Evolutionary conservation across 2,329 filamentous ascomycete species (phyloP).

Genomic region (Talaromyces sp.): DNA sequence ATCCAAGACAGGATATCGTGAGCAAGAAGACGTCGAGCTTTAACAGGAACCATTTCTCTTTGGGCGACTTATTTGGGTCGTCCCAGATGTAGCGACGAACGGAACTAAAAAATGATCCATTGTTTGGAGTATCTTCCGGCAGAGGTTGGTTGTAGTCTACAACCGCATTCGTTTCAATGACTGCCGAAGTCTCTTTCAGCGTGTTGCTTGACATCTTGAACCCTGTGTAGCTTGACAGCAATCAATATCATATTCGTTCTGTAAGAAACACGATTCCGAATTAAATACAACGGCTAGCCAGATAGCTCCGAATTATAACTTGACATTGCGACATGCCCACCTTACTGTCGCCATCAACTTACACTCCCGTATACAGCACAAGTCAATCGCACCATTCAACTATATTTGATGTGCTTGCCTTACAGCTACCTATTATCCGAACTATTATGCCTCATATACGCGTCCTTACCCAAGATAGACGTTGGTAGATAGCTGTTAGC

Average conservation of each 20-base stretch:
- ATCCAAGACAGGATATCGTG: slow-evolving; percentile 42
- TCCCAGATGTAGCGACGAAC: slow-evolving; percentile 32
- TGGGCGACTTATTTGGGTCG: slow-evolving; percentile 38
- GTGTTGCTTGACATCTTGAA: background rate
- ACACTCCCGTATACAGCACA: background rate
- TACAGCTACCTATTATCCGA: background rate
- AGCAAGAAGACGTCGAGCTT: slow-evolving; percentile 50
- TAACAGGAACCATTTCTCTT: slow-evolving; percentile 45
- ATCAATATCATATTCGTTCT: background rate
- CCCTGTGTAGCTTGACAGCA: background rate
- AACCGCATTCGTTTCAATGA: background rate
- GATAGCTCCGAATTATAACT: background rate
- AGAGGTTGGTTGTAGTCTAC: background rate
- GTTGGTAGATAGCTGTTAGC: background rate
- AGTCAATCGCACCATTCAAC: background rate
- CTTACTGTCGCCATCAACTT: background rate
- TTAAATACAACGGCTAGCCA: background rate
- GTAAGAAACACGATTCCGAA: background rate
- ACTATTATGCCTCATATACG: background rate
- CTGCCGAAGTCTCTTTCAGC: background rate
- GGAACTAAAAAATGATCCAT: slow-evolving; percentile 31
- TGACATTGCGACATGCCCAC: background rate
- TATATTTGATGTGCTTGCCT: background rate
- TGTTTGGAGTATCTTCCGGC: slow-evolving; percentile 21
- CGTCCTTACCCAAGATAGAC: background rate